Conservation (phyloP, 2,329 filamentous ascomycete species). For the Cladosporium cucumerinum region DNA sequence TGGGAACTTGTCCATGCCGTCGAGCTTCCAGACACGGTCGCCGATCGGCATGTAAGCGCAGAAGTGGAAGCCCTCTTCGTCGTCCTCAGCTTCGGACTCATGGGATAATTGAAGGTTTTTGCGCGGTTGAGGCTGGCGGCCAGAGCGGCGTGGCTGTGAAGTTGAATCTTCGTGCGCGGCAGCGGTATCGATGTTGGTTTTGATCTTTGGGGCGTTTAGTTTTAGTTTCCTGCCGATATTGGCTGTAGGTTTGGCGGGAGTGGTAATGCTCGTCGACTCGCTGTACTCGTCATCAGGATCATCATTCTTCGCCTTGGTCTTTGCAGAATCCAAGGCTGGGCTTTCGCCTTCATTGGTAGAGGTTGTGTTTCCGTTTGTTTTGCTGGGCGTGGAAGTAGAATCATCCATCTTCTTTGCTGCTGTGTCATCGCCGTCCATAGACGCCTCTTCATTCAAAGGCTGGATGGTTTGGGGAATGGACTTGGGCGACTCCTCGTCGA, state of each 20-base stretch:
- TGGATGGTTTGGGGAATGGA: not conserved
- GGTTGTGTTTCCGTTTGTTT: not conserved
- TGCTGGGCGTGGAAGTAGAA: not conserved
- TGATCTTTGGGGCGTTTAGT: not conserved
- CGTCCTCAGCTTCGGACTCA: constrained; percentile 38
- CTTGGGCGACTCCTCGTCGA: not conserved
- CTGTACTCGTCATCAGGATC: not conserved
- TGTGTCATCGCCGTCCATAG: not conserved
- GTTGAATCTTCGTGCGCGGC: not conserved
- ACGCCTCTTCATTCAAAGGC: not conserved
- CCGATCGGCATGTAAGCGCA: constrained; percentile 78
- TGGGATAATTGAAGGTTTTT: constrained; percentile 43
- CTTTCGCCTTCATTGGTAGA: not conserved
- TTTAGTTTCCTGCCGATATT: constrained; percentile 23
- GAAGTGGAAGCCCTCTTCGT: constrained; percentile 73
- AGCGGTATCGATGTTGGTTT: not conserved
- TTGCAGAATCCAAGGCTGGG: not conserved
- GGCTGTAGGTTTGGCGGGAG: constrained; percentile 2
- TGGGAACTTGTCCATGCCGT: constrained; percentile 74
- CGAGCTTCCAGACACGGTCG: constrained; percentile 80
- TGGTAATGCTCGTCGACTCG: not conserved
- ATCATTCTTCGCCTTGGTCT: not conserved
- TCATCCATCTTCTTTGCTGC: not conserved
- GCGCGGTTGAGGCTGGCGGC: constrained; percentile 32
- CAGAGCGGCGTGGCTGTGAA: constrained; percentile 11